These are phyloP conservation scores for Quercus bicolor DNA, from an alignment of 306 rosid species.

Conservation along the genomic window DNA sequence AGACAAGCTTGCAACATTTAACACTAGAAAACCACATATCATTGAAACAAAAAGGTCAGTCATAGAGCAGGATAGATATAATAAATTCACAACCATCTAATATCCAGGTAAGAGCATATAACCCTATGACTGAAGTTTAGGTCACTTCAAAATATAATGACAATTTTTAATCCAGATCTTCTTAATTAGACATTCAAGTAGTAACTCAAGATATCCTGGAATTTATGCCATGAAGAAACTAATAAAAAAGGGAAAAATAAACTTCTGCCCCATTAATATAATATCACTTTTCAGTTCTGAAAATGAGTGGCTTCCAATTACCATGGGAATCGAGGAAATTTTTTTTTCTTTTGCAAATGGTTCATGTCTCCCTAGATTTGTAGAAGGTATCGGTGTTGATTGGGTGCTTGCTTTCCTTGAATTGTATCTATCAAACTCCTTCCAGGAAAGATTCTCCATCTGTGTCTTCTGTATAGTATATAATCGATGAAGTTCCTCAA, in stretches of 20 bases:
- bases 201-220: background rate
- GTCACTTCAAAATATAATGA: no score
- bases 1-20: background rate
- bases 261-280: background rate
- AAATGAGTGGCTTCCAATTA: background rate
- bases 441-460: conserved; percentile 35
- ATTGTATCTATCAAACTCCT: conserved; percentile 26
- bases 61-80: background rate
- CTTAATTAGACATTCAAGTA: background rate
- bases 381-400: conserved; percentile 20
- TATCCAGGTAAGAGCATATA: background rate
- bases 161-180: background rate
- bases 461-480: conserved; percentile 45
- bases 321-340: conserved; percentile 23
- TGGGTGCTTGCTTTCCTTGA: conserved; percentile 21
- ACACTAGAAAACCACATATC: background rate
- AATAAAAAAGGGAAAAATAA: background rate
- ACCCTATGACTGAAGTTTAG: background rate
- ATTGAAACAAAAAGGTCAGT: background rate
- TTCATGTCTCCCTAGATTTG: conserved; percentile 18
- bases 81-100: background rate
- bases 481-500: conserved; percentile 54
- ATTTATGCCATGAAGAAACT: background rate
- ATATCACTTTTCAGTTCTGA: background rate
- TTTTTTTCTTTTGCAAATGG: conserved; percentile 9